These are phyloP conservation scores for Cyathus striatus DNA, from an alignment of 768 basidiomycete genomes.

Conservation along the genomic window DNA sequence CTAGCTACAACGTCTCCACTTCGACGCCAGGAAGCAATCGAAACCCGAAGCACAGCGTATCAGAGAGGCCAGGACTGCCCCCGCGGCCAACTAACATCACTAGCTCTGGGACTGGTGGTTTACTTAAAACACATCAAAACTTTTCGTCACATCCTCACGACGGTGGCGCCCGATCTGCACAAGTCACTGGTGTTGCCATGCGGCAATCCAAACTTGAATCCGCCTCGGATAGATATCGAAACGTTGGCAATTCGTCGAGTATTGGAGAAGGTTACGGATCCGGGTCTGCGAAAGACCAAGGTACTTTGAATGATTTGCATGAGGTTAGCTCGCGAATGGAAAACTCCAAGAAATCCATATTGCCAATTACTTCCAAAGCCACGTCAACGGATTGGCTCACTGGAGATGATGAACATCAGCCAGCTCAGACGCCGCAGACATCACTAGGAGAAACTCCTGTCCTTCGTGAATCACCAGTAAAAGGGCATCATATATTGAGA, in stretches of 20 bases:
- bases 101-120: slow-evolving; percentile 10
- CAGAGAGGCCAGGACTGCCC: too few relatives aligned
- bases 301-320: too few relatives aligned
- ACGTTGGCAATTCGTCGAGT: too few relatives aligned
- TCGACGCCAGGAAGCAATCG: too few relatives aligned
- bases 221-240: too few relatives aligned
- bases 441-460: slow-evolving; percentile 34
- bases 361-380: too few relatives aligned
- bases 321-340: too few relatives aligned
- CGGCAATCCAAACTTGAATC: slow-evolving; percentile 27
- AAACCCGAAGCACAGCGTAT: not conserved
- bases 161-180: slow-evolving; percentile 45
- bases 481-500: slow-evolving; percentile 62
- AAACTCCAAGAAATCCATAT: too few relatives aligned
- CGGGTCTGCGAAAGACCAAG: too few relatives aligned
- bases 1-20: slow-evolving; percentile 9
- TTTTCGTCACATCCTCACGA: slow-evolving; percentile 20
- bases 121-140: slow-evolving; percentile 14
- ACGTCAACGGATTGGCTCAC: slow-evolving; percentile 70
- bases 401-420: slow-evolving; percentile 48
- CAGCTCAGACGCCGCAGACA: slow-evolving; percentile 10
- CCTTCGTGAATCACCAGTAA: slow-evolving; percentile 67
- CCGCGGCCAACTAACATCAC: slow-evolving; percentile 2
- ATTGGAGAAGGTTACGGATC: too few relatives aligned
- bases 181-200: slow-evolving; percentile 50